Evolutionary conservation across 225 moss, liverwort and hornwort genomes (phyloP), one percentile per base, ranked within the genome.

Genomic region (Anthoceros angustus): DNA sequence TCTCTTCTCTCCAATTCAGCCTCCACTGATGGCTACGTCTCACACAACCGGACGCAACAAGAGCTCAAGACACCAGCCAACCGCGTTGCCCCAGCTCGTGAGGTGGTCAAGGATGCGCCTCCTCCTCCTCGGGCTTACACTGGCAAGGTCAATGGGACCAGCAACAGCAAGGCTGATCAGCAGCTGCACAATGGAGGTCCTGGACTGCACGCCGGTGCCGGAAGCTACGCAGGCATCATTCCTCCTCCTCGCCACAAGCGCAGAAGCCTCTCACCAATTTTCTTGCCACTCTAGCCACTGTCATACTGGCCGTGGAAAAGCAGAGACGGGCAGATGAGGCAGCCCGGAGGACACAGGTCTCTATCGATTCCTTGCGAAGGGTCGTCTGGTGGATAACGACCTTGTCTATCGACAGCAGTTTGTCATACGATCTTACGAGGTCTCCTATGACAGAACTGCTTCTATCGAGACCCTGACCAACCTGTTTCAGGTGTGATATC

Each of bases 391-490:
- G 10, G 45, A 46, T 1, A 46, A 16, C 16, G 45, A 46, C 16
- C 45, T 46, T 46, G 74, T 83, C 20, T 83, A 83, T 32, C 74
- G 80, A 0, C 83, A 83, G 70, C 74, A 72, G 6, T 83, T 80
- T 46, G 76, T 83, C 24, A 80, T 83, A 9, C 78, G 83, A 9
- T 83, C 80, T 0, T 83, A 83, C 11, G 83, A 83, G 70, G 83
- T 80, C 5, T 80, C 80, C 0, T 83, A 80, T 15, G 83, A 80
- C 64, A 83, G 78, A 63, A 76, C 80, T 10, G 83, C 83, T 9
- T 80, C 83, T 40, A 83, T 83, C 12, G 83, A 83, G 71, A 83
- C 83, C 42, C 78, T 83, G 42, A 41, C 80, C 5, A 83, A 83
- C 65, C 78, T 83, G 10, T 83, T 83, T 7, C 80, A 83, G 78